Conservation (phyloP, 495 filamentous ascomycete species). For the Aspergillus cristatus region DNA sequence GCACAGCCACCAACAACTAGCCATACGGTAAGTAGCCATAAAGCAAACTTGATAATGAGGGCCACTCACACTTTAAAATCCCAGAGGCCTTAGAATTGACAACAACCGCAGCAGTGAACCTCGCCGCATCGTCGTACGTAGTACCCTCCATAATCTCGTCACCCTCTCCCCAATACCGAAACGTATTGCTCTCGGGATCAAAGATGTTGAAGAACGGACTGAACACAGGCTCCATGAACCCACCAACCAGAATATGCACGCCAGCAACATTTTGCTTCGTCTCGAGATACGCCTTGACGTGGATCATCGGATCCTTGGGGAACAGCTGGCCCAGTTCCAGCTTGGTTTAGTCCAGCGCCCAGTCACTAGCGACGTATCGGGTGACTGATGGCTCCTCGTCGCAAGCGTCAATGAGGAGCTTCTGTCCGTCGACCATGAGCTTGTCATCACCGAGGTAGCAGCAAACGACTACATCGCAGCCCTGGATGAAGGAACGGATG, state of each 20-base stretch:
- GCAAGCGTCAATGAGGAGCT: constrained; percentile 34
- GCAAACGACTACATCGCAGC: constrained; percentile 25
- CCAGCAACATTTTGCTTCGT: constrained; percentile 24
- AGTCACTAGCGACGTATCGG: constrained; percentile 38
- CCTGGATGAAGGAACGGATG: constrained; percentile 3
- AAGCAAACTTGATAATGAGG: neutral
- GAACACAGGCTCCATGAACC: constrained; percentile 17
- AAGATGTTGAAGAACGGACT: constrained; percentile 7
- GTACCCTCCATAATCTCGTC: constrained; percentile 6
- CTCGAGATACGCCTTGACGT: constrained; percentile 32
- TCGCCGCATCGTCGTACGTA: constrained; percentile 6
- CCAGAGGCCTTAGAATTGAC: neutral
- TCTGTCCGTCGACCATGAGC: constrained; percentile 38
- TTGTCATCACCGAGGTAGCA: constrained; percentile 32
- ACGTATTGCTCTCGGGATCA: neutral
- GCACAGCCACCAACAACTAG: constrained; percentile 2
- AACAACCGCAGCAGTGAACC: constrained; percentile 1
- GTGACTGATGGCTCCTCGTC: constrained; percentile 23
- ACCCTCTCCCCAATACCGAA: constrained; percentile 5
- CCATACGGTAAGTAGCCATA: neutral
- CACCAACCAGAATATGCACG: constrained; percentile 25
- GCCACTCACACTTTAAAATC: neutral
- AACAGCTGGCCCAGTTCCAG: constrained; percentile 27
- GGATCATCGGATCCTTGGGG: constrained; percentile 36
- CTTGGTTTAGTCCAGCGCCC: constrained; percentile 29